Evolutionary conservation across 1,284 basidiomycete genomes (phyloP), one percentile per base, ranked within the genome.

Genomic region (Cutaneotrichosporon cavernicola): DNA sequence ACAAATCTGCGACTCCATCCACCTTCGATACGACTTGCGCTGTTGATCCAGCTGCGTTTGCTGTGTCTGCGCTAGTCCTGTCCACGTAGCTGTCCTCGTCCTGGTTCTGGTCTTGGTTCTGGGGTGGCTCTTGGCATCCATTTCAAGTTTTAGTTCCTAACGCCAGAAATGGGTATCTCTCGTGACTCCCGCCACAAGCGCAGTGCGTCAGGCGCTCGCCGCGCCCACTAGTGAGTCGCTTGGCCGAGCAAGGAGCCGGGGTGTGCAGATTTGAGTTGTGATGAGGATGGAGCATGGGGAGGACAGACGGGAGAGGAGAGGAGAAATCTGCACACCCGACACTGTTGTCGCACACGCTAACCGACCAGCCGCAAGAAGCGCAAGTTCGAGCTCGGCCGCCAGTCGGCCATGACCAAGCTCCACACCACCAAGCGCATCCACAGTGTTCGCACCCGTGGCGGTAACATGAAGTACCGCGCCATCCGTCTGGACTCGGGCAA

Each of bases 361-460:
- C 51, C 14, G 2, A 31, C 13, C 51, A 53, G 51, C 85, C 91
- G 94, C 85, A 97, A 97, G 87, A 97, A 96, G 90, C 88, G 93
- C 89, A 96, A 96, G 85, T 96, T 96, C 84, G 93, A 97, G 86
- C 89, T 97, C 80, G 93, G 92, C 80, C 92, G 94, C 81, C 94
- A 97, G 82, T 85, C 94, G 65, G 95, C 94, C 70, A 92, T 85
- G 87, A 97, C 94, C 81, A 97, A 91, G 86, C 88, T 97, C 72
- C 73, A 76, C 73, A 92, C 93, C 64, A 79, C 89, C 67, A 97
- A 97, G 86, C 90, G 94, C 69, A 84, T 97, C 76, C 94, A 96
- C 85, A 86, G 87, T 60, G 93, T 97, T 69, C 91, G 94, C 78
- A 89, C 90, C 59, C 91, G 95, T 78, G 94, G 94, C 73, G 94